Evolutionary conservation across 2,329 filamentous ascomycete species (phyloP), one percentile per base, ranked within the genome.

Genomic region (Hirsutella thompsonii): DNA sequence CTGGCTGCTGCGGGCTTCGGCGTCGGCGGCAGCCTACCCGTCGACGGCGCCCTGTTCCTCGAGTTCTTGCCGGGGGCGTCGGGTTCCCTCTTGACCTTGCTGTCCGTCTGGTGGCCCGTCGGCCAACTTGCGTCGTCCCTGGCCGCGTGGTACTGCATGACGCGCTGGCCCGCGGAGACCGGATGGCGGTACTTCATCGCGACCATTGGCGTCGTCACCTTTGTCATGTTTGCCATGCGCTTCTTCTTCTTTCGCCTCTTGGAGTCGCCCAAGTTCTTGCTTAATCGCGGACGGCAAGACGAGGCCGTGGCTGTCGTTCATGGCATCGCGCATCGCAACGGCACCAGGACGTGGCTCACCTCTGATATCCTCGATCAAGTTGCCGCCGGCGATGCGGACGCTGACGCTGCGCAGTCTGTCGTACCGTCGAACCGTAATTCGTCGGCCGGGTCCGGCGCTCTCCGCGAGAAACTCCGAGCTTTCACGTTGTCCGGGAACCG

Each of bases 41-140:
- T 89, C 1, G 84, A 90, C 56, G 83, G 83, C 28, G 82, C 84
- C 0, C 66, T 92, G 3, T 92, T 93, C 56, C 69, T 93, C 30
- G 87, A 94, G 54, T 90, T 90, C 48, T 63, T 93, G 1, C 87
- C 87, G 0, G 79, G 81, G 43, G 74, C 79, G 0, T 81, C 77
- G n/a, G 79, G 77, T 46, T 76, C 78, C 26, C 70, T 92, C 13
- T 66, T 92, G 23, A 92, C 85, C 0, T 68, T 90, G 37, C 68
- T 93, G n/a, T 87, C 83, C 6, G 74, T 88, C 8, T 92, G 84
- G 81, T 94, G 87, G 85, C 83, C 86, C 0, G 63, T 93, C 16
- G 87, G 86, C 5, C 84, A 92, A 54, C 68, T 93, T 8, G 71
- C 81, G 42, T 78, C 82, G 2, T 81, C 79, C 3, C 60, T 83